Conservation (phyloP, 306 rosid genomes). For the Trifolium repens region DNA sequence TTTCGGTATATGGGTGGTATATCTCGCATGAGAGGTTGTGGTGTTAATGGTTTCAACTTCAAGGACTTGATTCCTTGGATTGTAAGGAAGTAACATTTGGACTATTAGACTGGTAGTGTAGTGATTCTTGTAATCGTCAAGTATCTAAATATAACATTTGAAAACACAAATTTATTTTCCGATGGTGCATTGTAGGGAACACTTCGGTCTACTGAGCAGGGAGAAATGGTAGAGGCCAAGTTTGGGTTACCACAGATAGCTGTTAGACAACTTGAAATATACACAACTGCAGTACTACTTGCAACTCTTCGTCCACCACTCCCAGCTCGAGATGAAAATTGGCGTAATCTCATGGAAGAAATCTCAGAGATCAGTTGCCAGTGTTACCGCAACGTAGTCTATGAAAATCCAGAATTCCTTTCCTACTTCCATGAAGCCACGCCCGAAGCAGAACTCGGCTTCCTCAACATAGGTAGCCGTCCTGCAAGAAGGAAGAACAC, state of each 20-base stretch:
- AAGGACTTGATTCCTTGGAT: constrained; percentile 10
- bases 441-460: constrained; percentile 97
- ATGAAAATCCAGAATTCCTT: constrained; percentile 86
- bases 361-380: constrained; percentile 82
- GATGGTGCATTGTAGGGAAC: constrained; percentile 65
- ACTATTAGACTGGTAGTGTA: not conserved
- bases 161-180: constrained; percentile 16
- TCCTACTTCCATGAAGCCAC: constrained; percentile 93
- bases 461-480: constrained; percentile 95
- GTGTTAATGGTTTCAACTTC: not conserved
- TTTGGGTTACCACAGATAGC: constrained; percentile 89
- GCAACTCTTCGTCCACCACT: constrained; percentile 94
- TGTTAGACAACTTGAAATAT: constrained; percentile 93
- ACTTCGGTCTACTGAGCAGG: constrained; percentile 92
- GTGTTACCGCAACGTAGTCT: constrained; percentile 76
- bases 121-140: not conserved
- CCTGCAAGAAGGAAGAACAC: constrained; percentile 83
- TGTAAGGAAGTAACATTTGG: not conserved
- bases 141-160: not conserved
- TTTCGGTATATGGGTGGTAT: not conserved
- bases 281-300: constrained; percentile 93
- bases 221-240: constrained; percentile 97
- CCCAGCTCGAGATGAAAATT: constrained; percentile 80
- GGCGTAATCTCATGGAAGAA: constrained; percentile 94
- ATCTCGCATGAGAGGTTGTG: not conserved